Evolutionary conservation across 805 yeast species (phyloP).

Genomic region (Debaryomyces hansenii): DNA sequence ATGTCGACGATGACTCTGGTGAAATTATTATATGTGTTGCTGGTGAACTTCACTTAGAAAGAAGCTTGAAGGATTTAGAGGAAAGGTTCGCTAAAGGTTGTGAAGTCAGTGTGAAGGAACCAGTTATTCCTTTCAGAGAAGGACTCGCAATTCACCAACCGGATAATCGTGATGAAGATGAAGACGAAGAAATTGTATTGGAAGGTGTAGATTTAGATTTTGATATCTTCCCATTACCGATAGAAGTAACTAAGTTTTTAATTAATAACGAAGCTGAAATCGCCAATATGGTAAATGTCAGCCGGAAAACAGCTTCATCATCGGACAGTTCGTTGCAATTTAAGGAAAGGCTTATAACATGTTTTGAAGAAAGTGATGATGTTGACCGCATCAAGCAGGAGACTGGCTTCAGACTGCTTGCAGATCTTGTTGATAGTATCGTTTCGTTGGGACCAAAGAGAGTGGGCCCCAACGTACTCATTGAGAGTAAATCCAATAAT

Average conservation of each 20-base stretch:
- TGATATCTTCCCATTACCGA: constrained; percentile 62
- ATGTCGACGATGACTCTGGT: constrained; percentile 78
- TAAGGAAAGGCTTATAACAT: constrained; percentile 6
- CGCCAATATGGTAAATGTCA: constrained; percentile 19
- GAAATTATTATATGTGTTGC: constrained; percentile 94
- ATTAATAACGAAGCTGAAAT: constrained; percentile 47
- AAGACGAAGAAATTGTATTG: constrained; percentile 29
- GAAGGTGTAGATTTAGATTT: constrained; percentile 51
- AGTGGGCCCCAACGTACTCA: constrained; percentile 70
- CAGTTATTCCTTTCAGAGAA: constrained; percentile 93
- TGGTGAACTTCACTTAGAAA: constrained; percentile 93
- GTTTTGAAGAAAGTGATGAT: constrained; percentile 15
- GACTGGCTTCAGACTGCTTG: constrained; percentile 15
- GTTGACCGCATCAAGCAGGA: constrained; percentile 11
- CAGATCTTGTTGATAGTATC: constrained; percentile 34
- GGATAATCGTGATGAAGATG: constrained; percentile 15
- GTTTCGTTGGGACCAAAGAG: constrained; percentile 77
- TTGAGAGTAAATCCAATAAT: constrained; percentile 47
- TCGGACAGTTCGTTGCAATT: neutral
- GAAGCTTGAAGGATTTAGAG: constrained; percentile 86
- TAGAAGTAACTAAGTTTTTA: constrained; percentile 48
- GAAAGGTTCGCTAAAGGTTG: constrained; percentile 87
- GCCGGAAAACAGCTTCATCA: neutral
- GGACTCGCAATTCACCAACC: constrained; percentile 65
- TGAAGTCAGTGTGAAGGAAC: constrained; percentile 83